Conservation (phyloP, 192 early-diverging fungal genomes). For the Funneliformis mosseae region DNA sequence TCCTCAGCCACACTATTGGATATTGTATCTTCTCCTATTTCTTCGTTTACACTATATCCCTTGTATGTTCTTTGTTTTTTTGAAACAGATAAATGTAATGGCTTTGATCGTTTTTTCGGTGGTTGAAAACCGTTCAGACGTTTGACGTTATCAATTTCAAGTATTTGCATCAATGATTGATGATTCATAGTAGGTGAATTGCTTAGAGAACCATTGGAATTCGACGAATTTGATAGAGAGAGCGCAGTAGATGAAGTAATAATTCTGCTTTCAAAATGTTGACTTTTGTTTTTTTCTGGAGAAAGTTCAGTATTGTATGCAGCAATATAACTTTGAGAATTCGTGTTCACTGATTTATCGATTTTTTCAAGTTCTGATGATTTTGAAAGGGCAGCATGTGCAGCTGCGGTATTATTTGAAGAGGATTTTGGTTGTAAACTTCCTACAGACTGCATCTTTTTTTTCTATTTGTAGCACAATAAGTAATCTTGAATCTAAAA, state of each 20-base stretch:
- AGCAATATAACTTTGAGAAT: not conserved
- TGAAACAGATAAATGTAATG: constrained; percentile 16
- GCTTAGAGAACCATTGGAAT: not conserved
- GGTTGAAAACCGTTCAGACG: not conserved
- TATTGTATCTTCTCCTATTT: not conserved
- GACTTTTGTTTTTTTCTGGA: not conserved
- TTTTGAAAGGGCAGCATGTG: not conserved
- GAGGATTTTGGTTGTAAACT: not conserved
- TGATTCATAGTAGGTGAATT: not conserved
- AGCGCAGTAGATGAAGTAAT: not conserved
- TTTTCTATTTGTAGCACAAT: not conserved
- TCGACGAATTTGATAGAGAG: not conserved
- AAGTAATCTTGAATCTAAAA: not conserved
- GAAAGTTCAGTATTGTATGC: not conserved
- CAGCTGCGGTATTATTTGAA: not conserved
- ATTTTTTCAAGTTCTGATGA: not conserved
- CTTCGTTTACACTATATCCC: not conserved
- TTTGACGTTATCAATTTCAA: not conserved
- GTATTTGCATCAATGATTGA: not conserved
- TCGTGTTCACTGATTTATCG: not conserved
- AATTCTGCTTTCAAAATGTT: not conserved
- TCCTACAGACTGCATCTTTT: not conserved
- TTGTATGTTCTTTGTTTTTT: not conserved
- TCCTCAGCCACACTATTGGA: not conserved
- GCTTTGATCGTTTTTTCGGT: not conserved